These are phyloP conservation scores for Aspergillus sp. DNA, from an alignment of 2,329 filamentous ascomycete species.

Conservation along the genomic window DNA sequence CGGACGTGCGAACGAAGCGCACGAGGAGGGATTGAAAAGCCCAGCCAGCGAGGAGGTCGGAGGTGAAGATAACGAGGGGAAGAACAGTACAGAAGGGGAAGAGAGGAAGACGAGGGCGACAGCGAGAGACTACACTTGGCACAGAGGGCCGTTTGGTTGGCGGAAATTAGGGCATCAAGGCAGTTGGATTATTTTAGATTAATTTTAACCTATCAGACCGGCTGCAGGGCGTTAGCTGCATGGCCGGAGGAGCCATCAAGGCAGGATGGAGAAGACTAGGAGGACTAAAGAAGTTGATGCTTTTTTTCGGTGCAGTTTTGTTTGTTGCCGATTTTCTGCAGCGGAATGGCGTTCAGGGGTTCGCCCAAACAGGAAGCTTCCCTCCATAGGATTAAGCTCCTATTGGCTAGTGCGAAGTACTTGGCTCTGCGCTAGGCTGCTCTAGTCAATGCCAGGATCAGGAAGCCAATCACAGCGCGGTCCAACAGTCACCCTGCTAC, in stretches of 20 bases:
- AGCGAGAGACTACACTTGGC: not conserved
- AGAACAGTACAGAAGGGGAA: not conserved
- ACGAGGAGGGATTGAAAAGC: constrained; percentile 20
- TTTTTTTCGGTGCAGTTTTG: not conserved
- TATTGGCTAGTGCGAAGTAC: not conserved
- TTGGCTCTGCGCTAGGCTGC: not conserved
- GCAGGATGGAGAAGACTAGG: not conserved
- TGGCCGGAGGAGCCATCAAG: too few species aligned
- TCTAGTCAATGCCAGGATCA: not conserved
- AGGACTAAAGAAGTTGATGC: not conserved
- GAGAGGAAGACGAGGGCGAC: not conserved
- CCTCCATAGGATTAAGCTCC: not conserved
- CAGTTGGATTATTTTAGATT: not conserved
- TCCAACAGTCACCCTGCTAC: not conserved
- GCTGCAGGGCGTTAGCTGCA: not conserved
- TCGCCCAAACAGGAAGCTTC: not conserved
- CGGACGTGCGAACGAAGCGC: constrained; percentile 29
- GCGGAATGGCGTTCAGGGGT: not conserved
- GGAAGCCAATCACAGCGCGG: not conserved
- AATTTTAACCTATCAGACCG: not conserved
- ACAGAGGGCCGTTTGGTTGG: too few species aligned
- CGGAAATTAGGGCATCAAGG: too few species aligned
- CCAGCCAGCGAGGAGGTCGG: constrained; percentile 10
- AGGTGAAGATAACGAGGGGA: not conserved
- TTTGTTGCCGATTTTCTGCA: not conserved